Evolutionary conservation across 192 early-diverging fungal genomes (phyloP).

Genomic region (Entomortierella beljakovae): DNA sequence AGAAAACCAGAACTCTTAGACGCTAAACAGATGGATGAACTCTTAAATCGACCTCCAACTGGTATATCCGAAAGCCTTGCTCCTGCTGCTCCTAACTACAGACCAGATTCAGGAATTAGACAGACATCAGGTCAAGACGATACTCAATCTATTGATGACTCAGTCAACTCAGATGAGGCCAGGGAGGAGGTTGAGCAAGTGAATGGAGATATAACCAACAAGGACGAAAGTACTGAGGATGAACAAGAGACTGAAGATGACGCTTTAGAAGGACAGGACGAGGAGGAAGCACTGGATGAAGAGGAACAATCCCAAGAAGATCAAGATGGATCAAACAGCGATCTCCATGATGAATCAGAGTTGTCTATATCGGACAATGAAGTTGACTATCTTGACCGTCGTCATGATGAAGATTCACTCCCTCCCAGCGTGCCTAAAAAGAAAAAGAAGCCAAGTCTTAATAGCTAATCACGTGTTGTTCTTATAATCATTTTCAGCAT

Average conservation of each 20-base stretch:
- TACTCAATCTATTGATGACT: neutral
- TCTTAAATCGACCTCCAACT: conserved; percentile 30
- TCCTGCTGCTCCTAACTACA: conserved; percentile 13
- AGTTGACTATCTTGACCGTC: conserved; percentile 40
- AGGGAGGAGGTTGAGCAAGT: conserved; percentile 6
- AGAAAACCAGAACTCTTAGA: conserved; percentile 44
- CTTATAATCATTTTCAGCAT: no score
- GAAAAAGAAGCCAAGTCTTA: neutral
- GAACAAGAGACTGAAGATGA: neutral
- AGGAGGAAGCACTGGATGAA: conserved; percentile 7
- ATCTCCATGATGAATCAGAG: conserved; percentile 34
- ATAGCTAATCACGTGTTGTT: no score
- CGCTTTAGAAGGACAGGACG: conserved; percentile 6
- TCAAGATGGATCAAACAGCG: conserved; percentile 4
- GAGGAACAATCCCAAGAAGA: conserved; percentile 9
- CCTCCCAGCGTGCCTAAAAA: neutral
- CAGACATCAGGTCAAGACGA: neutral
- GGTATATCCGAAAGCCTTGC: conserved; percentile 26
- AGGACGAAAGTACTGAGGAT: neutral
- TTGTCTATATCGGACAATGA: conserved; percentile 36
- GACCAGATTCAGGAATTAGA: conserved; percentile 12
- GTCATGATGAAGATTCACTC: conserved; percentile 25
- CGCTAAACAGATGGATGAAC: conserved; percentile 51
- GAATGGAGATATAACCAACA: neutral
- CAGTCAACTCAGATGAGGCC: no score